Base-by-base conservation (phyloP, 2,329 filamentous ascomycete genomes). In the Passalora sequoiae region DNA sequence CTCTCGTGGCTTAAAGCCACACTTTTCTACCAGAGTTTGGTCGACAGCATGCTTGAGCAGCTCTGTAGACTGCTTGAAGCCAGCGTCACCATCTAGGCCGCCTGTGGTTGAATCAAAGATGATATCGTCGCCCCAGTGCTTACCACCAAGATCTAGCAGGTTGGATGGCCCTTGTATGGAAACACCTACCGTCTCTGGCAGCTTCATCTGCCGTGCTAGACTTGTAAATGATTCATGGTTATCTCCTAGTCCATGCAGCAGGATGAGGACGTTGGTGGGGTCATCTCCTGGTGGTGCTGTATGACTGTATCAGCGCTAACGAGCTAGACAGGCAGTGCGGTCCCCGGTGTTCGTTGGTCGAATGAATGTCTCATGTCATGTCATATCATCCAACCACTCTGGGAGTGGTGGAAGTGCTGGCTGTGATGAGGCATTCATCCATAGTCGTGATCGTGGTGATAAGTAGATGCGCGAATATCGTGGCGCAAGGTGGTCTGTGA, bases 181-280 rank as follows among this genome's bases (percentile, higher is more conserved):
- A 41, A 95, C 76, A 57, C 81, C 80, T 44, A 82, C 76, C 40
- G 89, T 89, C 58, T 89, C 85, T 0, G 88, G 87, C 3, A 94
- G 77, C 48, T 76, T 72, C 48, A 94, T 68, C 54, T 78, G 80
- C 44, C 72, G 71, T 15, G 81, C 86, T 49, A 94, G 84, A 32
- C 69, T 68, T 47, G 78, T 75, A 63, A 92, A 94, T 25, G 84
- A 73, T 3, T 63, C 59, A 47, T 86, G 77, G 24, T 76, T 80
- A 67, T 94, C 89, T 50, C 89, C 89, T 9, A 94, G 77, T 51
- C 88, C 88, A 65, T 94, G 89, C 45, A 94, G 79, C 39, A 94
- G 77, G 60, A 94, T 69, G 49, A 94, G 78, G 54, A 94, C 74
- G 56, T 89, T 83, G 31, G 81, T 84, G 7, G 83, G 78, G 9